Evolutionary conservation across 257 asterid genomes (phyloP).

Genomic region (Marsdenia floribunda): DNA sequence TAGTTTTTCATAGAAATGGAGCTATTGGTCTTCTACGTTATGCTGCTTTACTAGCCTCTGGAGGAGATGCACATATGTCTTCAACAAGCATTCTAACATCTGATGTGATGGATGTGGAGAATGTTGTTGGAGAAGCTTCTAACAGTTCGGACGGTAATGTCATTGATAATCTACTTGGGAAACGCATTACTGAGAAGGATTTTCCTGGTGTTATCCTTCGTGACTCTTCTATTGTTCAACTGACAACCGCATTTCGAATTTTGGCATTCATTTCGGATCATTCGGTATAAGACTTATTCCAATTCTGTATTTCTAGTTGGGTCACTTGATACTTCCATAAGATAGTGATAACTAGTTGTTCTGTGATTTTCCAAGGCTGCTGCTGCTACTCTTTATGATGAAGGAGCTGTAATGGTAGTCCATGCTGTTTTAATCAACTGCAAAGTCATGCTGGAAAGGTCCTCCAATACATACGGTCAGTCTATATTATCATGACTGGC

Average conservation of each 20-base stretch:
- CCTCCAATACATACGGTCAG: constrained; percentile 89
- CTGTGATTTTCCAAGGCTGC: constrained; percentile 48
- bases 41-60: constrained; percentile 83
- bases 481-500: not conserved
- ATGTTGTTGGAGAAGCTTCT: constrained; percentile 81
- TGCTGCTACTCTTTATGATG: constrained; percentile 87
- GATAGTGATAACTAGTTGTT: constrained; percentile 26
- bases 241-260: constrained; percentile 87
- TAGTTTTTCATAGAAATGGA: constrained; percentile 91
- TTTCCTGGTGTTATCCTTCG: constrained; percentile 85
- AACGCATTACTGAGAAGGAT: constrained; percentile 88
- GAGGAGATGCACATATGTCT: constrained; percentile 93
- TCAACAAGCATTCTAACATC: constrained; percentile 82
- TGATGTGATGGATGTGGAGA: constrained; percentile 89
- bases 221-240: constrained; percentile 82
- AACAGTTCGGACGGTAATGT: constrained; percentile 68
- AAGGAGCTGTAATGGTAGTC: constrained; percentile 91
- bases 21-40: constrained; percentile 65
- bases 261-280: constrained; percentile 84
- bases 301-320: constrained; percentile 3
- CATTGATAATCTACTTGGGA: constrained; percentile 81
- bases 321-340: constrained; percentile 9
- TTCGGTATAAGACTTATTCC: constrained; percentile 38
- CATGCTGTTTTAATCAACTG: constrained; percentile 93
- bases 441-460: constrained; percentile 88